Evolutionary conservation across 1,139 yeast species (phyloP).

Genomic region (Candida tetrigidarum): DNA sequence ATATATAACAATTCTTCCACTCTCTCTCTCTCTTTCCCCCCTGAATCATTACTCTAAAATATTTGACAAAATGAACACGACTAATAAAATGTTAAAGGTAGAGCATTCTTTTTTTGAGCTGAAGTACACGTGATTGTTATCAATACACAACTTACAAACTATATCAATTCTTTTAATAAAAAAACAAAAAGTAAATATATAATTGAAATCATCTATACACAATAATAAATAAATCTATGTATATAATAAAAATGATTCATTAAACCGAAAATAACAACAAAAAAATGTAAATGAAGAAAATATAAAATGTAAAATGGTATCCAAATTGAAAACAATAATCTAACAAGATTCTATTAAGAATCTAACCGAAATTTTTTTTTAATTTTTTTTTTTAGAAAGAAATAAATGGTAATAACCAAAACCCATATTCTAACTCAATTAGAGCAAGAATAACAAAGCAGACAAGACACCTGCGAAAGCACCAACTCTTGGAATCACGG

Average conservation of each 20-base stretch:
- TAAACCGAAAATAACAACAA: too few relatives aligned
- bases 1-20: background rate
- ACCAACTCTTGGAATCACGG: slow-evolving; percentile 4
- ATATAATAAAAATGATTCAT: background rate
- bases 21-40: background rate
- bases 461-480: background rate
- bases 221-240: too few relatives aligned
- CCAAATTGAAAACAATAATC: background rate
- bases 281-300: too few relatives aligned
- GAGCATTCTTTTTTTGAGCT: background rate
- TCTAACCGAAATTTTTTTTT: background rate
- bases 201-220: background rate
- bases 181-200: background rate
- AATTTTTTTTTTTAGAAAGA: too few relatives aligned
- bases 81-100: too few relatives aligned
- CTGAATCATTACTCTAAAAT: background rate
- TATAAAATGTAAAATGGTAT: background rate
- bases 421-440: background rate
- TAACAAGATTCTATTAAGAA: background rate
- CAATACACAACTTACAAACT: too few relatives aligned
- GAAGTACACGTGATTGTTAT: background rate
- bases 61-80: background rate
- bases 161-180: too few relatives aligned
- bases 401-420: too few relatives aligned
- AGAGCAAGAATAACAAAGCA: slow-evolving; percentile 6